Conservation (phyloP, 495 filamentous ascomycete species). For the Neurospora sp. region DNA sequence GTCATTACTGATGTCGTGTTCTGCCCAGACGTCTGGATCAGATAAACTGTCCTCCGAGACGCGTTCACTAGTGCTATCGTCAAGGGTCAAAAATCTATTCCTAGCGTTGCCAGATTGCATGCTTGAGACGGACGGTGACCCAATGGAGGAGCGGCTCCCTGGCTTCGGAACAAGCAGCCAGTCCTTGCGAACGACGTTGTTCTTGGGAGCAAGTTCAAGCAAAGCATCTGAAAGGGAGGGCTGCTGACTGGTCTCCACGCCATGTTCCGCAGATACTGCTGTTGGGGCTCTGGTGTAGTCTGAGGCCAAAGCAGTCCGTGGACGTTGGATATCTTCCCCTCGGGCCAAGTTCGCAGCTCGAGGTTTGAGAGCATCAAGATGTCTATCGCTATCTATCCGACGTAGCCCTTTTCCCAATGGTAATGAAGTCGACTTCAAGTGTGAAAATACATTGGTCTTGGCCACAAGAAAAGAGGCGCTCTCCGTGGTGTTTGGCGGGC, state of each 20-base stretch:
- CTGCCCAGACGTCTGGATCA: slow-evolving; percentile 15
- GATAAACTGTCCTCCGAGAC: slow-evolving; percentile 18
- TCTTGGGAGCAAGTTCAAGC: not conserved
- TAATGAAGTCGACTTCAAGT: not conserved
- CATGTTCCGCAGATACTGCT: not conserved
- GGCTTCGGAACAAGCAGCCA: not conserved
- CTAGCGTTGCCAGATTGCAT: slow-evolving; percentile 5
- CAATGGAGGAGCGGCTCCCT: not conserved
- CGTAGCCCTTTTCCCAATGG: slow-evolving; percentile 1
- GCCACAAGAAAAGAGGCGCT: not conserved
- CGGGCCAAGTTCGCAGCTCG: not conserved
- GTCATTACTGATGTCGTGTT: not conserved
- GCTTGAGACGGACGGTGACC: slow-evolving; percentile 16
- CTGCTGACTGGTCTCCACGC: not conserved
- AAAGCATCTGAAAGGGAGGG: not conserved
- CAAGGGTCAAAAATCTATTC: not conserved
- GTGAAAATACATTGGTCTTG: not conserved
- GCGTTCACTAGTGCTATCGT: slow-evolving; percentile 13
- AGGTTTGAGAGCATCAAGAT: not conserved
- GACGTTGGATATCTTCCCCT: not conserved
- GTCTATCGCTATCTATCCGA: slow-evolving; percentile 14
- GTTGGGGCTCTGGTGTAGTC: not conserved
- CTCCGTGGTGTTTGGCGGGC: not conserved
- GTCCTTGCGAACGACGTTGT: not conserved
- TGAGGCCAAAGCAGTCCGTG: not conserved